A percentile compares a stretch with the other conserved stretches of the same genome.
Conservation (phyloP, 164 flowering plant genomes). For the Magnolia officinalis region DNA sequence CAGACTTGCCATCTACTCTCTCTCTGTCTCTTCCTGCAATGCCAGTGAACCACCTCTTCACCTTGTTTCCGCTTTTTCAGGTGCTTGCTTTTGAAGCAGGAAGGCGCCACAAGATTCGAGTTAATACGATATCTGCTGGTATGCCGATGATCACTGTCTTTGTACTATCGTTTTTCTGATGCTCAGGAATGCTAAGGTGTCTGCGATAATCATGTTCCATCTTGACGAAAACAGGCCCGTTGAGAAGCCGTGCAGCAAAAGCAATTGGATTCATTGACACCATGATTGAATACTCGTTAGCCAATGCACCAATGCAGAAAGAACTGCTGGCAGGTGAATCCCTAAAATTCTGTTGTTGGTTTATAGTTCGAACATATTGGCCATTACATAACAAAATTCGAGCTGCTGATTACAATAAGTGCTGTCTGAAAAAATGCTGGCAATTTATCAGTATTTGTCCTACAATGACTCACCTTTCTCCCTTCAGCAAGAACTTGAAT, state of each 20-base stretch:
- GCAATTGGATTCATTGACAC: constrained; percentile 91
- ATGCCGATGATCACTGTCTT: constrained; percentile 2
- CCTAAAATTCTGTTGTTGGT: neutral
- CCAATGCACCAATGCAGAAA: constrained; percentile 86
- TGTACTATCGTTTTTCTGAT: neutral
- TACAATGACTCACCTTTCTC: too few species aligned
- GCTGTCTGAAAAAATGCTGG: too few species aligned
- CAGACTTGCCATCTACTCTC: neutral
- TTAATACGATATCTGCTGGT: constrained; percentile 97
- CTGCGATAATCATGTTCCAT: neutral
- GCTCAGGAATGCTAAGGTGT: neutral
- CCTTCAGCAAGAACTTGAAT: too few species aligned
- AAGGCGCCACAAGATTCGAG: constrained; percentile 71
- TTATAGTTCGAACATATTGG: neutral
- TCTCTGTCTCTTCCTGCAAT: neutral
- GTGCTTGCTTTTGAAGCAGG: constrained; percentile 99
- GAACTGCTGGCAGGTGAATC: constrained; percentile 70
- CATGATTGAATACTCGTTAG: constrained; percentile 81
- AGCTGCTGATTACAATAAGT: neutral
- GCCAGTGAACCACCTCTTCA: neutral
- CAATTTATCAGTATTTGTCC: too few species aligned
- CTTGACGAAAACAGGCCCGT: constrained; percentile 59
- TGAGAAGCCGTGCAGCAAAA: constrained; percentile 93
- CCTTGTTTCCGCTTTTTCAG: constrained; percentile 32
- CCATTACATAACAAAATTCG: too few species aligned